Conservation (phyloP, 306 rosid genomes). For the Urtica urens region DNA sequence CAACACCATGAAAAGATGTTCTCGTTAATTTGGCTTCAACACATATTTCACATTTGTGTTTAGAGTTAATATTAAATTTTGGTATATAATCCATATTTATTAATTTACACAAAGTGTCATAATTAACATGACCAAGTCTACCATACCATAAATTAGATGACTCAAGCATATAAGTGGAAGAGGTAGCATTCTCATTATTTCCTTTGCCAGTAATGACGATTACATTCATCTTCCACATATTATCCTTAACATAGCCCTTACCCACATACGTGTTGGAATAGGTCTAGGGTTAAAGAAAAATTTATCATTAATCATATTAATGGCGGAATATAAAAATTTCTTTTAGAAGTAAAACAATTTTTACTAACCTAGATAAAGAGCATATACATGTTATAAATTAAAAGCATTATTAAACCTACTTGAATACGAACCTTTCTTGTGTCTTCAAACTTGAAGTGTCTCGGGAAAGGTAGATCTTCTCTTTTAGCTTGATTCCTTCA, state of each 20-base stretch:
- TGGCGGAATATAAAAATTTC: too few relatives aligned
- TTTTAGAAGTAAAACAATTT: too few relatives aligned
- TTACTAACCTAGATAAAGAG: too few relatives aligned
- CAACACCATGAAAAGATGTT: background rate
- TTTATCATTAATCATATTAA: too few relatives aligned
- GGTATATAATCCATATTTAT: slow-evolving; percentile 4
- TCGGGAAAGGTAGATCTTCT: too few relatives aligned
- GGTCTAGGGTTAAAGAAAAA: too few relatives aligned
- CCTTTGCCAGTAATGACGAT: background rate
- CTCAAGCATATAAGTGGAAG: slow-evolving; percentile 4
- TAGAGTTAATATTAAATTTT: background rate
- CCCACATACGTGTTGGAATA: background rate
- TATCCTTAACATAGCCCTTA: background rate
- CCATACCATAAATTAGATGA: slow-evolving; percentile 9
- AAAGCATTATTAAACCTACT: too few relatives aligned
- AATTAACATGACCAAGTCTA: slow-evolving; percentile 11
- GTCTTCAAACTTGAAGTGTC: too few relatives aligned
- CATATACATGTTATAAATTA: too few relatives aligned
- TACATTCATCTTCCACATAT: background rate
- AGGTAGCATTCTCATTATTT: background rate
- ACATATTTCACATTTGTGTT: slow-evolving; percentile 1
- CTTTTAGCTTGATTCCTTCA: too few relatives aligned
- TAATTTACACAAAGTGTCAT: background rate
- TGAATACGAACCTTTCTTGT: too few relatives aligned
- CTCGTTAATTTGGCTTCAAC: background rate